phyloP scores from a whole-genome alignment of 2,329 filamentous ascomycete genomes.

The Fusarium tjaetaba region DNA sequence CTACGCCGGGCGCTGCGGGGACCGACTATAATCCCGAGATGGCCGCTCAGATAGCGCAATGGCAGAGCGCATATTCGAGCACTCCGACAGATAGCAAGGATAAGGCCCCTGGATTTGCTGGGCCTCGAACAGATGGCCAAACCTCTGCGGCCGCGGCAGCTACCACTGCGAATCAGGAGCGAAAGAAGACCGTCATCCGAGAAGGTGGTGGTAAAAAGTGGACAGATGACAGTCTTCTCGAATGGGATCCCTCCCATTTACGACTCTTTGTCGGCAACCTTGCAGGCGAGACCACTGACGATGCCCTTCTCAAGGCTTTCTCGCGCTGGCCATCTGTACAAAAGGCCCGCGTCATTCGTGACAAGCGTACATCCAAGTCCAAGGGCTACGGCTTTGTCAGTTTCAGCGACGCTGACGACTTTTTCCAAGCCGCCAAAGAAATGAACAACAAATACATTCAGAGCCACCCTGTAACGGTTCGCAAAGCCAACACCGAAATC shows the following conservation, averaged over 20 bases:
- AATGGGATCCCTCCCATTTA: conserved; percentile 96
- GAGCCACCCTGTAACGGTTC: conserved; percentile 89
- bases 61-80: conserved; percentile 87
- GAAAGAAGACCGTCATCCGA: conserved; percentile 87
- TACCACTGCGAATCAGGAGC: conserved; percentile 56
- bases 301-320: conserved; percentile 94
- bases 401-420: conserved; percentile 94
- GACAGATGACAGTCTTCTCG: conserved; percentile 87
- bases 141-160: conserved; percentile 46
- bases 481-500: conserved; percentile 92
- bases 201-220: conserved; percentile 92
- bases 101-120: conserved; percentile 43
- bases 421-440: conserved; percentile 94
- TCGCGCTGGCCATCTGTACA: conserved; percentile 86
- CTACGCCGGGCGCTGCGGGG: conserved; percentile 61
- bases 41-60: conserved; percentile 92
- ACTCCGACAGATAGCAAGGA: conserved; percentile 59
- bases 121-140: conserved; percentile 50
- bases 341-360: conserved; percentile 91
- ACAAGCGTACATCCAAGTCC: conserved; percentile 95
- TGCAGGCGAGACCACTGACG: conserved; percentile 96
- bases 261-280: conserved; percentile 97
- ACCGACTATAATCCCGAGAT: conserved; percentile 76
- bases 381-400: conserved; percentile 97
- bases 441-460: conserved; percentile 99